Evolutionary conservation across 1,284 basidiomycete genomes (phyloP), one percentile per base, ranked within the genome.

Genomic region (Ganoderma boninense): DNA sequence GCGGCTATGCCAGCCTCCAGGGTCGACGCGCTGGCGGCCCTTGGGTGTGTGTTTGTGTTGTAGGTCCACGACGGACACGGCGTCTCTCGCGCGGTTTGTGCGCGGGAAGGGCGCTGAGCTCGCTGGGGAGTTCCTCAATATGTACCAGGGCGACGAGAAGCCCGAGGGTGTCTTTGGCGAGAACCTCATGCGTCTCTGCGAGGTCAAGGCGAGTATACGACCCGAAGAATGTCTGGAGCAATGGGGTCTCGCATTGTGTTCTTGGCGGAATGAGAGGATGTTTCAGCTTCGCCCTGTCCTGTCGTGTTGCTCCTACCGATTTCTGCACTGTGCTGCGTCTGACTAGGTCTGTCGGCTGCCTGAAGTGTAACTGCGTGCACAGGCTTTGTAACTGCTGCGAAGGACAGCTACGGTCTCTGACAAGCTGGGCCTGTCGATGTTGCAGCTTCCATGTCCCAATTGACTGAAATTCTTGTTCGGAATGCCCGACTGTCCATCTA

Each of bases 161-260:
- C 64, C 71, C 1, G 78, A 80, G 66, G 78, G 78, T 46, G 78
- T 82, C 8, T 80, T 75, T 65, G 80, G 80, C 11, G 67, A 68
- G 2, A 80, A 82, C 59, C 75, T 82, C 35, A 69, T 77, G 14
- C 73, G 77, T 38, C 70, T 83, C 69, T 65, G 74, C 10, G 70
- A 73, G 67, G 26, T 80, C 44, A n/a, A n/a, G n/a, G n/a, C n/a
- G n/a, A n/a, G n/a, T n/a, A n/a, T 83, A 83, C 66, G 82, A 83
- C 73, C 81, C 80, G 26, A 73, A 75, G 70, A 76, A 75, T 59
- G 68, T 81, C 23, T 81, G 79, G 77, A 79, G 72, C 40, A 81
- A 78, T 66, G 80, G 79, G 0, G 70, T 75, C 32, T 66, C 68
- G n/a, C 13, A 75, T 79, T 20, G 73, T 75, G 57, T 74, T 76